Evolutionary conservation across 2,329 filamentous ascomycete species (phyloP).

Genomic region (Fusarium graminum): DNA sequence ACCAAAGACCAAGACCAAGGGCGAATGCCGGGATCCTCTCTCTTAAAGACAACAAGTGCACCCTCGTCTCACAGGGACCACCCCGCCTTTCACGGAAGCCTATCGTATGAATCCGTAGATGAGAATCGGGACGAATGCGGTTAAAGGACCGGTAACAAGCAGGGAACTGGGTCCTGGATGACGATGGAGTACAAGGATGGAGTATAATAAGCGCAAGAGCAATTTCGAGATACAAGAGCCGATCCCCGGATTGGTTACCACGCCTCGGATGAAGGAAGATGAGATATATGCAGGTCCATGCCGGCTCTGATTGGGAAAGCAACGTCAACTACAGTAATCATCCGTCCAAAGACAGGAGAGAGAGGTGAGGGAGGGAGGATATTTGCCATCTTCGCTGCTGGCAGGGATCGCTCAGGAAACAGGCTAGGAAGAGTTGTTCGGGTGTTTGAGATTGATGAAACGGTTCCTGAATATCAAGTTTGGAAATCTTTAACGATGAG

Average conservation of each 20-base stretch:
- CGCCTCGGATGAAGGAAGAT: conserved; percentile 23
- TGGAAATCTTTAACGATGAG: conserved; percentile 33
- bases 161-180: conserved; percentile 43
- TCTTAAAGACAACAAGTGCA: conserved; percentile 30
- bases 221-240: conserved; percentile 41
- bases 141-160: conserved; percentile 45
- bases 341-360: conserved; percentile 23
- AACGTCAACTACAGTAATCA: conserved; percentile 32
- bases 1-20: conserved; percentile 39
- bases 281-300: conserved; percentile 15
- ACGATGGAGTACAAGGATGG: conserved; percentile 43
- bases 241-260: conserved; percentile 39
- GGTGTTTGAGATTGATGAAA: conserved; percentile 68
- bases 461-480: conserved; percentile 44
- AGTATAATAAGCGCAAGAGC: conserved; percentile 40
- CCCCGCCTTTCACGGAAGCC: conserved; percentile 47
- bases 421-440: conserved; percentile 43
- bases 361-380: conserved; percentile 6
- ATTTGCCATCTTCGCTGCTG: conserved; percentile 10
- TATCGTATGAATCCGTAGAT: conserved; percentile 42
- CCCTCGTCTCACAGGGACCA: conserved; percentile 47
- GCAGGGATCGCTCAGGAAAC: conserved; percentile 23
- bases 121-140: conserved; percentile 45
- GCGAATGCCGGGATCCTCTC: conserved; percentile 36
- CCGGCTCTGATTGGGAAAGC: conserved; percentile 4